Conservation (phyloP, 495 filamentous ascomycete species). For the Hypoxylon lienhwacheense region DNA sequence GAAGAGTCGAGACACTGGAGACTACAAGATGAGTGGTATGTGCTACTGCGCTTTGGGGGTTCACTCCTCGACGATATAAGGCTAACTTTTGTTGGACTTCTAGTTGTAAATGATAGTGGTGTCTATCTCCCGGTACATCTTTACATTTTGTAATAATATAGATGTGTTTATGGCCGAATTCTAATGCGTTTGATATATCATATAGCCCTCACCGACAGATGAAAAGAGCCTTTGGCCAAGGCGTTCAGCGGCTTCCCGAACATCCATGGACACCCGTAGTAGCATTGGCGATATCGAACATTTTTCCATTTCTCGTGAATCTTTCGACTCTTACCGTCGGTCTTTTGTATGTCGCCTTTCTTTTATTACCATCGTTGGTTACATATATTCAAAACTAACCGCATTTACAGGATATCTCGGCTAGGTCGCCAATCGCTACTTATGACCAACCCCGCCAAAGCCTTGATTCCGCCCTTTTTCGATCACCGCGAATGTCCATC, state of each 20-base stretch:
- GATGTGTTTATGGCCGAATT: not conserved
- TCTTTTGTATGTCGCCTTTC: slow-evolving; percentile 77
- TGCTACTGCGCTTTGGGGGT: slow-evolving; percentile 10
- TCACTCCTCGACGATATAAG: slow-evolving; percentile 5
- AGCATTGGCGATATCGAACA: slow-evolving; percentile 82
- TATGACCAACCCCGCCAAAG: slow-evolving; percentile 70
- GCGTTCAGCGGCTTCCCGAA: slow-evolving; percentile 65
- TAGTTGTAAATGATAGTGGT: slow-evolving; percentile 96
- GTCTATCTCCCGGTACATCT: slow-evolving; percentile 86
- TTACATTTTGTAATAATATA: not conserved
- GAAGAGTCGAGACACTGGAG: slow-evolving; percentile 60
- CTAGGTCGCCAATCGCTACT: slow-evolving; percentile 73
- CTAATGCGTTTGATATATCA: slow-evolving; percentile 19
- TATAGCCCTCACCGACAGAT: slow-evolving; percentile 85
- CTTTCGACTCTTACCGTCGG: slow-evolving; percentile 94
- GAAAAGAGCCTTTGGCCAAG: slow-evolving; percentile 82
- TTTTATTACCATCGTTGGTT: slow-evolving; percentile 6
- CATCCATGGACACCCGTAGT: slow-evolving; percentile 67
- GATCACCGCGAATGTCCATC: slow-evolving; percentile 57
- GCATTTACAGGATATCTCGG: slow-evolving; percentile 78
- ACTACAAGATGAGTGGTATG: slow-evolving; percentile 84
- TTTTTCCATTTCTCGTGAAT: slow-evolving; percentile 96
- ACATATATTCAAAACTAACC: slow-evolving; percentile 14
- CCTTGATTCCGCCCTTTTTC: slow-evolving; percentile 69
- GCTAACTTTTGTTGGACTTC: slow-evolving; percentile 29